Base-by-base conservation (phyloP, 306 rosid species). In the Vigna mungo region DNA sequence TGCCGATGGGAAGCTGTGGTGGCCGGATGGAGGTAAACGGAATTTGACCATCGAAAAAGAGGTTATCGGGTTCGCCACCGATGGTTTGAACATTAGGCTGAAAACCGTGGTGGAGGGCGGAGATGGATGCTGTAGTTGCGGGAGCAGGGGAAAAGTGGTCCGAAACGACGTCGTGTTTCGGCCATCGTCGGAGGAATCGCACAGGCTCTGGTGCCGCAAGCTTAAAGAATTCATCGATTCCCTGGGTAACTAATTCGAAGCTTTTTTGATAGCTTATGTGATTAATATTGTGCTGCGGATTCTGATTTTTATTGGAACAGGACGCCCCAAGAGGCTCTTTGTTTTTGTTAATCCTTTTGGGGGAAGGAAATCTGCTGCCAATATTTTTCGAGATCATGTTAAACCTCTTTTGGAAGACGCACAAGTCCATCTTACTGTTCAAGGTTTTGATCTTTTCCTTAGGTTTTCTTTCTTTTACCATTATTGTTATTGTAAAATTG, bases 291-390 rank as follows among this genome's bases (percentile, higher is more conserved):
- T 10, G 63, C 16, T 2, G 36, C 21, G 13, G 2, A 30, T 65
- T 76, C 48, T 71, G 52, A 64, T 54, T 68, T 21, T 51, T 36
- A 54, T 36, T 59, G 44, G 32, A 72, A 30, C 85, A 92, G 97
- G 83, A 53, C 89, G 96, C 46, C 97, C 97, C 47, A 90, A 85
- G 85, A 90, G 83, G 76, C 82, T 92, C 48, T 80, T 88, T 43
- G 87, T 90, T 67, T 87, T 92, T 64, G 86, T 90, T 52, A 92
- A 92, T 61, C 96, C 97, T 41, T 92, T 80, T 32, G 96, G 93
- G 44, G 97, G 97, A 2, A 85, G 55, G 48, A 86, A 77, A 86
- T 47, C 41, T 30, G 97, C 89, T 68, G 32, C 63, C 17, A 69
- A 69, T 68, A 63, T 88, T 64, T 90, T 76, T 18, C 30, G 14